Base-by-base conservation (phyloP, 192 early-diverging fungal species). In the Anaeromyces robustus region DNA sequence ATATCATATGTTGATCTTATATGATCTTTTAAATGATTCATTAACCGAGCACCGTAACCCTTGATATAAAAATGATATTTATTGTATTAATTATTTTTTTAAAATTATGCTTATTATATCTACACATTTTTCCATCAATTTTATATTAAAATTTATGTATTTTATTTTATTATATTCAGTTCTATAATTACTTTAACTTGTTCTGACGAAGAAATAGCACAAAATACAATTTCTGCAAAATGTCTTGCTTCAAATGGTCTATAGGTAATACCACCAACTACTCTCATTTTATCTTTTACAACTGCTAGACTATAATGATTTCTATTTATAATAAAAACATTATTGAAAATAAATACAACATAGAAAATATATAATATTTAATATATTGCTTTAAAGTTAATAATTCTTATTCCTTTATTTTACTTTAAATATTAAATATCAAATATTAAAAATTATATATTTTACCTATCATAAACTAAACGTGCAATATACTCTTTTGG, bases 191-290 rank as follows among this genome's bases (percentile, higher is more conserved):
- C 93, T 84, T 95, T 94, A 79, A 97, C 97, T 88, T 98, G 97
- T 79, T 96, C 95, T 17, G 92, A 89, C 0, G 94, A 92, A 11
- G 92, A 87, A 30, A 99, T 94, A 4, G 98, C 98, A 80, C 95
- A 97, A 87, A 99, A 99, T 18, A 98, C 98, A 88, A 99, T 99
- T 83, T 99, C 98, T 16, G 96, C 95, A 90, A 99, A 98, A 79
- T 94, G 89, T 19, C 94, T 88, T 5, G 89, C 85, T 79, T 89
- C 87, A 86, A 99, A 99, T 19, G 95, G 92, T n/a, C 96, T 90
- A 83, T 94, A 99, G 11, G 94, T 95, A 52, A 98, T 98, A 5
- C 97, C 98, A 59, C 95, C 98, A 39, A 99, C 88, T 28, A 97
- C 95, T 52, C 92, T 92, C 32, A 91, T 82, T 11, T 88, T 88